Evolutionary conservation across 306 rosid genomes (phyloP), one percentile per base, ranked within the genome.

Genomic region (Vigna mungo): DNA sequence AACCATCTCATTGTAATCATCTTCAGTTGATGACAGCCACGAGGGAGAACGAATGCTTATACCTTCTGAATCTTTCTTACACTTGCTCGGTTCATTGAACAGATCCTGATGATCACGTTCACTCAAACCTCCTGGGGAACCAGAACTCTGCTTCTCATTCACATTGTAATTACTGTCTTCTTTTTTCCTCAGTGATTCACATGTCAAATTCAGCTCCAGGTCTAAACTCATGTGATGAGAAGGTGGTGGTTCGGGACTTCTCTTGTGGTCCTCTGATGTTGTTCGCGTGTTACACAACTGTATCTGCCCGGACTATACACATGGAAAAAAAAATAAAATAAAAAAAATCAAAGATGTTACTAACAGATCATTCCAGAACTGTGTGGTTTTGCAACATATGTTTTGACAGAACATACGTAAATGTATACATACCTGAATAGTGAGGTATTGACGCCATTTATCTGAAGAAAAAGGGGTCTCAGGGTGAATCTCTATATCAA

Each of bases 201-300:
- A 80, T 39, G 93, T 88, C 52, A 95, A 82, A 88, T 91, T 95
- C 78, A 95, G 90, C 84, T 86, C 92, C 12, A 95, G 96, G 90
- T 95, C 92, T 78, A 95, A 78, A 86, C 91, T 88, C 85, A 77
- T 84, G 77, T 80, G 83, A 56, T 58, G 68, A 44, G 76, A 58
- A 46, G 48, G 49, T 36, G 77, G 77, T 32, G 79, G 53, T 52
- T 78, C 87, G 1, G 72, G 76, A 30, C 81, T 88, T 66, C 81
- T 82, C 72, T 86, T 83, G 74, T 88, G 87, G 65, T 86, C 91
- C 80, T 64, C 88, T 2, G 54, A 64, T 51, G 89, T 82, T 79
- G 85, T 86, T 74, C 53, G 85, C 77, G 82, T 85, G 85, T 91
- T 89, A 77, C 83, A 90, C 34, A 90, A 84, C 70, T 88, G 88